Conservation (phyloP, 371 early-diverging fungal genomes). For the Fennellomyces sp. region DNA sequence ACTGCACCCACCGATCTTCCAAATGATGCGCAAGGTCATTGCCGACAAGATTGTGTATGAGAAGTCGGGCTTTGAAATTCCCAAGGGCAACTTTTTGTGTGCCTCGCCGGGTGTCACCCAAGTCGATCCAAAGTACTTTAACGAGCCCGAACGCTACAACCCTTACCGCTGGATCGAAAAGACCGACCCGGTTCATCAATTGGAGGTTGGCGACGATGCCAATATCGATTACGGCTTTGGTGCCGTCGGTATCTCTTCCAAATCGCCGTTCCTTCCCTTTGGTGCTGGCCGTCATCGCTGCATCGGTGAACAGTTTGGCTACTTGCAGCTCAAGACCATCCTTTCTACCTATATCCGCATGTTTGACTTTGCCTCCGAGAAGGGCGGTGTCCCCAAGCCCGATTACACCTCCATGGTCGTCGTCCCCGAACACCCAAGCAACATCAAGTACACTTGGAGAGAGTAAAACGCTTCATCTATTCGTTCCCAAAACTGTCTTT, state of each 20-base stretch:
- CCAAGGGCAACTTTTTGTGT: conserved; percentile 87
- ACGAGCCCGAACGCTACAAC: conserved; percentile 77
- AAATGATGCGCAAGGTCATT: conserved; percentile 91
- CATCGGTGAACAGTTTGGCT: conserved; percentile 97
- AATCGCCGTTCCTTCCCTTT: conserved; percentile 92
- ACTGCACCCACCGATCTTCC: conserved; percentile 91
- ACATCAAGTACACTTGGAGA: conserved; percentile 70
- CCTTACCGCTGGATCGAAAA: conserved; percentile 80
- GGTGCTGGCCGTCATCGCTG: conserved; percentile 98
- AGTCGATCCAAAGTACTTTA: conserved; percentile 77
- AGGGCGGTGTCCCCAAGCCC: conserved; percentile 73
- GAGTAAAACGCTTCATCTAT: conserved; percentile 26
- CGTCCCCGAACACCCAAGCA: conserved; percentile 74
- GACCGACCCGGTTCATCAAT: conserved; percentile 42
- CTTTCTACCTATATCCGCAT: conserved; percentile 79
- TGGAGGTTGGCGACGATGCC: conserved; percentile 69
- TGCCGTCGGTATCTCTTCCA: conserved; percentile 71
- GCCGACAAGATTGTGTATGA: conserved; percentile 67
- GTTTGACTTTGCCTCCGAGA: conserved; percentile 62
- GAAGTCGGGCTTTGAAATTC: conserved; percentile 81
- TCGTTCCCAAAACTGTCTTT: not conserved
- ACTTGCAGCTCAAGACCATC: conserved; percentile 94
- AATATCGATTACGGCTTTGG: conserved; percentile 88
- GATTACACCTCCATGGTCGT: conserved; percentile 94
- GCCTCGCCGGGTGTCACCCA: conserved; percentile 87